Percentiles rank a stretch among this genome's conserved stretches.
Evolutionary conservation across 345 rosid species (phyloP).

Genomic region (Dovyalis caffra): DNA sequence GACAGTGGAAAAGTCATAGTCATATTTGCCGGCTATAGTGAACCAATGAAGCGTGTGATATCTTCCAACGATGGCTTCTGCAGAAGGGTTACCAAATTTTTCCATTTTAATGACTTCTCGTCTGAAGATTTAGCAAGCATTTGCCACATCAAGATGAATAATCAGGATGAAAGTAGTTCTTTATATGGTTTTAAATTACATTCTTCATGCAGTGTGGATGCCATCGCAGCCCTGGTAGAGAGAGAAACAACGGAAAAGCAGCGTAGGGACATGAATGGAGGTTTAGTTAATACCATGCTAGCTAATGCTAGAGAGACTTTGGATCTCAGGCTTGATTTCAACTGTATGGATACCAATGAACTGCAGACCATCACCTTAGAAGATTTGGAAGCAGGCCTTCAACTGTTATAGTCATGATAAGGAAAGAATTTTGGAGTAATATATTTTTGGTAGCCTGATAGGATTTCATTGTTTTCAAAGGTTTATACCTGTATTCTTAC

Average conservation of each 20-base stretch:
- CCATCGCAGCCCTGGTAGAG: constrained; percentile 62
- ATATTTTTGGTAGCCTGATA: not conserved
- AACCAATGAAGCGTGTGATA: constrained; percentile 97
- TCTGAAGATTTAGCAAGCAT: constrained; percentile 73
- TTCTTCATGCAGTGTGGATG: constrained; percentile 62
- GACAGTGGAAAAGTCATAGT: constrained; percentile 83
- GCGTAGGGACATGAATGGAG: constrained; percentile 94
- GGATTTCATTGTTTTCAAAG: not conserved
- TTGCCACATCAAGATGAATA: constrained; percentile 79
- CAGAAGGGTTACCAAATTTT: constrained; percentile 94
- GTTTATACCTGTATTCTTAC: not conserved
- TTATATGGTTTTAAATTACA: constrained; percentile 74
- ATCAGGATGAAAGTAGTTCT: constrained; percentile 54
- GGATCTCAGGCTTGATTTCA: constrained; percentile 78
- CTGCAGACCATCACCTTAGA: constrained; percentile 64
- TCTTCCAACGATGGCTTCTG: constrained; percentile 93
- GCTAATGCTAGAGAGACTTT: constrained; percentile 89
- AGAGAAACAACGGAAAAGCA: constrained; percentile 73
- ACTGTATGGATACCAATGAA: constrained; percentile 70
- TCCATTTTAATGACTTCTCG: constrained; percentile 72
- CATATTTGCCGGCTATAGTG: constrained; percentile 92
- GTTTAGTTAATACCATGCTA: constrained; percentile 75
- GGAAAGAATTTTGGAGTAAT: not conserved
- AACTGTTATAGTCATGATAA: constrained; percentile 27
- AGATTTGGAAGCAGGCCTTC: constrained; percentile 73